Base-by-base conservation (phyloP, 306 rosid species). In the Vigna reflexopilosa region DNA sequence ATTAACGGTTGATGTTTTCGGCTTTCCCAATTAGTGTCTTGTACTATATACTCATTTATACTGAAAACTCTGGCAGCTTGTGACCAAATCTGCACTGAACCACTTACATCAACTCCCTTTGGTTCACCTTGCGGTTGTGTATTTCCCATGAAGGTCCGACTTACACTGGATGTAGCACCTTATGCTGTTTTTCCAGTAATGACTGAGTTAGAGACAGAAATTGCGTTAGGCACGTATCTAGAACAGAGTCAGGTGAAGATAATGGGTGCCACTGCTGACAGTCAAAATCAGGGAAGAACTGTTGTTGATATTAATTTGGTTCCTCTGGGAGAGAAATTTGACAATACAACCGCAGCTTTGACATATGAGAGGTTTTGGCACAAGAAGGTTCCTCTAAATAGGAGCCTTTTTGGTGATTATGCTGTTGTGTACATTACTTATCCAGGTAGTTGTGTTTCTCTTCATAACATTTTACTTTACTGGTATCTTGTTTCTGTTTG, bases 121-220 rank as follows among this genome's bases (percentile, higher is more conserved):
- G 98, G 97, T 74, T 90, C 99, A 69, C 99, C 99, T 77, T 96
- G 99, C 86, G 99, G 99, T 14, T 96, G 99, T 57, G 99, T 96
- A 66, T 87, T 88, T 90, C 99, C 99, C 81, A 96, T 96, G 99
- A 93, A 91, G 93, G 93, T 93, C 77, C 84, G 84, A 80, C 91
- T 96, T 72, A 83, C 94, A 61, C 88, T 96, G 85, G 98, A 91
- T 81, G 86, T 96, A 81, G 99, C 94, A 77, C 90, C 96, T 22
- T 93, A 66, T 86, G 85, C 98, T 81, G 89, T 96, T 79, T 96
- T 96, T 79, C 99, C 99, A 2, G 90, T 93, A 78, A 91, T 91
- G 98, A 90, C 81, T 19, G 97, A 93, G 87, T 88, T 96, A 54
- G 99, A 96, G 87, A 88, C 80, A 69, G 98, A 96, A 87, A 81